Percentiles rank a stretch among this genome's conserved stretches.
Conservation (phyloP, 768 basidiomycete species). For the Termitomyces sp. region DNA sequence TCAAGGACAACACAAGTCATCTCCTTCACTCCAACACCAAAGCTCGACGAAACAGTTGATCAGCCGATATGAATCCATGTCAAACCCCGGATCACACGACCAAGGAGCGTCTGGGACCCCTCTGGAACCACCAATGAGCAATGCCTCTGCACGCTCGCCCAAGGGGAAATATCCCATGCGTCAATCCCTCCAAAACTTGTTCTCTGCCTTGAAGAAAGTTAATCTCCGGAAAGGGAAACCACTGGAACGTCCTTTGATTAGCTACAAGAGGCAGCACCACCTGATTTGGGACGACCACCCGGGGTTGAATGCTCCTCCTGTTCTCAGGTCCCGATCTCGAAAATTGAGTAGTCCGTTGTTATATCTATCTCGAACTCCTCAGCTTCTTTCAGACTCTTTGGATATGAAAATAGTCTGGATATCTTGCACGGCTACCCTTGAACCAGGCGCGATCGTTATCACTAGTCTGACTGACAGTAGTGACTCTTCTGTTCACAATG, state of each 20-base stretch:
- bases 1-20: background rate
- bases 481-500: conserved; percentile 30
- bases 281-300: background rate
- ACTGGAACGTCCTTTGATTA: conserved; percentile 11
- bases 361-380: conserved; percentile 36
- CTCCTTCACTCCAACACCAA: conserved; percentile 18
- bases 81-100: conserved; percentile 6
- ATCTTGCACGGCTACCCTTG: conserved; percentile 34
- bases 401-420: conserved; percentile 41
- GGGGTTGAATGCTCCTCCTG: conserved; percentile 5
- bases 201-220: conserved; percentile 57
- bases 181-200: conserved; percentile 57
- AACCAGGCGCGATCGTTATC: conserved; percentile 34
- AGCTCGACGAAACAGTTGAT: conserved; percentile 50
- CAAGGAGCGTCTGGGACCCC: conserved; percentile 3
- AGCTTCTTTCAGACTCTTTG: conserved; percentile 12
- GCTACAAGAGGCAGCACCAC: conserved; percentile 16
- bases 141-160: conserved; percentile 11
- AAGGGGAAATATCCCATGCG: conserved; percentile 55
- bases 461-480: conserved; percentile 39
- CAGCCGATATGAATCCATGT: conserved; percentile 46
- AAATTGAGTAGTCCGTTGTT: conserved; percentile 35
- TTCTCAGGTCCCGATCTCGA: conserved; percentile 10
- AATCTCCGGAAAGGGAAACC: conserved; percentile 20
- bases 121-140: conserved; percentile 13